Conservation (phyloP, 495 filamentous ascomycete genomes). For the Penicillium taxi region DNA sequence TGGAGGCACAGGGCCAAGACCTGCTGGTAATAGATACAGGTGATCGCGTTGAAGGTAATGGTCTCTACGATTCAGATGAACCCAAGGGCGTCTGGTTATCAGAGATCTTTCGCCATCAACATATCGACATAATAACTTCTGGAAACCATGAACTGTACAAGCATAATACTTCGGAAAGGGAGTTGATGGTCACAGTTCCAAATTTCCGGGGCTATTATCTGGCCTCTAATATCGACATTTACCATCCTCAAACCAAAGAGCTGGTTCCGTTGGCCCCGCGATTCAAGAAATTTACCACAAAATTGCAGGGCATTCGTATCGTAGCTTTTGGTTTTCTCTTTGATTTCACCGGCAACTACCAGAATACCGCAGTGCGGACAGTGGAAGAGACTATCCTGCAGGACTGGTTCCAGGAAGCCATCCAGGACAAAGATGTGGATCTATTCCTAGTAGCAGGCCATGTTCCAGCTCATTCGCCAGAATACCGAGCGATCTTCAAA, state of each 20-base stretch:
- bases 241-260: constrained; percentile 58
- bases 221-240: constrained; percentile 88
- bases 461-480: constrained; percentile 68
- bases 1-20: constrained; percentile 71
- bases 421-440: constrained; percentile 71
- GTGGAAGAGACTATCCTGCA: constrained; percentile 74
- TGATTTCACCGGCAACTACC: constrained; percentile 79
- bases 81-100: constrained; percentile 84
- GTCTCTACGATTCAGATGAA: constrained; percentile 83
- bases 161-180: constrained; percentile 60
- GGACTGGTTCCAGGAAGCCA: constrained; percentile 82
- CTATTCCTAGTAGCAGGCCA: constrained; percentile 84
- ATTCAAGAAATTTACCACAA: constrained; percentile 81
- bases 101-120: constrained; percentile 73
- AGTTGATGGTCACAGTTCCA: constrained; percentile 70
- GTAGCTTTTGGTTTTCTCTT: constrained; percentile 90
- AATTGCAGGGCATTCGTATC: constrained; percentile 75
- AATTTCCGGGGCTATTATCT: constrained; percentile 70
- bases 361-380: constrained; percentile 77
- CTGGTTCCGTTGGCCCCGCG: constrained; percentile 71
- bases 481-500: constrained; percentile 68
- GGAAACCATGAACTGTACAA: constrained; percentile 97
- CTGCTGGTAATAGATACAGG: constrained; percentile 88
- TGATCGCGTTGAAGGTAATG: constrained; percentile 91
- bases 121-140: constrained; percentile 76